Conservation (phyloP, 306 rosid species). For the Vicia faba region DNA sequence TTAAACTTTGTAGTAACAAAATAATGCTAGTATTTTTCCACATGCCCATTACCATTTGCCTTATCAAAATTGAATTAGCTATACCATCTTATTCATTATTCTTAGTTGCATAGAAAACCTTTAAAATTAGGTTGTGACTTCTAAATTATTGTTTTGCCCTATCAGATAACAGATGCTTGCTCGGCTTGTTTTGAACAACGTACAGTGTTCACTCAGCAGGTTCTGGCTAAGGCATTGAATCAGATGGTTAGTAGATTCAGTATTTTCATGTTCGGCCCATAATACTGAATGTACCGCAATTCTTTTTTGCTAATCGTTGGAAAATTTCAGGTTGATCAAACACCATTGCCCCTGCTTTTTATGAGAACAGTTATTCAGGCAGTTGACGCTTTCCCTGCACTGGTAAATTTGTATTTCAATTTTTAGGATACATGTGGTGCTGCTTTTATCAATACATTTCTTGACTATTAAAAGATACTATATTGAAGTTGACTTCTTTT, state of each 20-base stretch:
- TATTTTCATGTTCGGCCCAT: neutral
- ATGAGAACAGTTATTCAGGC: conserved; percentile 99
- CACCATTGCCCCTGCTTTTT: conserved; percentile 94
- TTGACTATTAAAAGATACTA: conserved; percentile 12
- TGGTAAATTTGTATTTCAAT: conserved; percentile 54
- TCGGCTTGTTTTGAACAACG: conserved; percentile 99
- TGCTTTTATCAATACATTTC: conserved; percentile 18
- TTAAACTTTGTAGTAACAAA: conserved; percentile 12
- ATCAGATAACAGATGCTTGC: conserved; percentile 92
- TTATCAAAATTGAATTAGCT: conserved; percentile 15
- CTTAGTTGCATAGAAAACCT: conserved; percentile 9
- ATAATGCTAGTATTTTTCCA: too few relatives aligned
- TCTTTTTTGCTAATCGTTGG: conserved; percentile 18
- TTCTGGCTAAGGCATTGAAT: conserved; percentile 90
- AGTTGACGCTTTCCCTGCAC: conserved; percentile 90
- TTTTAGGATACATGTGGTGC: conserved; percentile 18
- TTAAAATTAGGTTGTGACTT: conserved; percentile 19
- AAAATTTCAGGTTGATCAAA: conserved; percentile 84
- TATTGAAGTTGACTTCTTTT: conserved; percentile 21
- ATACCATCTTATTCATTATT: conserved; percentile 10
- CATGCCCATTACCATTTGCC: neutral
- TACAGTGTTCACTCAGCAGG: conserved; percentile 98
- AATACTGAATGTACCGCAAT: conserved; percentile 17
- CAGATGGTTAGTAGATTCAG: conserved; percentile 70
- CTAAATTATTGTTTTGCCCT: conserved; percentile 43